Evolutionary conservation across 257 asterid genomes (phyloP).

Genomic region (Solanum dulcamara): DNA sequence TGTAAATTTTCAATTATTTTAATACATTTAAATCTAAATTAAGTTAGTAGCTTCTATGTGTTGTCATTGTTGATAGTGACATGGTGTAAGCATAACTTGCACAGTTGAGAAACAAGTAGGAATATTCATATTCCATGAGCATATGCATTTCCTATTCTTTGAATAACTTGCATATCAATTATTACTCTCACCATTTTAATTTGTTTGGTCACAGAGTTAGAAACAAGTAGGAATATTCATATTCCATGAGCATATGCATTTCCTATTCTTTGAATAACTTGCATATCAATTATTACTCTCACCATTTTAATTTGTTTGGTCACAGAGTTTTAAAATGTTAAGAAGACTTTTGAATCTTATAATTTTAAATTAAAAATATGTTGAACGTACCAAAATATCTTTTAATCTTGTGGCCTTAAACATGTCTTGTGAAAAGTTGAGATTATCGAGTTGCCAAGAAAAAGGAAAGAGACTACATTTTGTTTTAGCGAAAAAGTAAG

Average conservation of each 20-base stretch:
- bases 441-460: not conserved
- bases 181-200: no score
- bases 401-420: not conserved
- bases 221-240: no score
- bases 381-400: accelerated
- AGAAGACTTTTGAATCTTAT: not conserved
- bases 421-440: not conserved
- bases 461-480: not conserved
- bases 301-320: not conserved
- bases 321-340: accelerated
- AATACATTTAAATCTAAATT: no score
- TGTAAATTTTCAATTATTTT: no score
- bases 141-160: not conserved
- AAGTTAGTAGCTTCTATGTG: not conserved
- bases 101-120: not conserved
- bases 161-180: no score
- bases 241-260: not conserved
- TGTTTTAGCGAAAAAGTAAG: accelerated
- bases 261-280: not conserved
- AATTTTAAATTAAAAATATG: not conserved
- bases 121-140: not conserved
- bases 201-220: no score
- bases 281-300: no score
- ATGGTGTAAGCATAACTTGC: not conserved
- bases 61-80: not conserved